Evolutionary conservation across 2,329 filamentous ascomycete species (phyloP), one percentile per base, ranked within the genome.

Genomic region (Chrysosphaeria jannelii): DNA sequence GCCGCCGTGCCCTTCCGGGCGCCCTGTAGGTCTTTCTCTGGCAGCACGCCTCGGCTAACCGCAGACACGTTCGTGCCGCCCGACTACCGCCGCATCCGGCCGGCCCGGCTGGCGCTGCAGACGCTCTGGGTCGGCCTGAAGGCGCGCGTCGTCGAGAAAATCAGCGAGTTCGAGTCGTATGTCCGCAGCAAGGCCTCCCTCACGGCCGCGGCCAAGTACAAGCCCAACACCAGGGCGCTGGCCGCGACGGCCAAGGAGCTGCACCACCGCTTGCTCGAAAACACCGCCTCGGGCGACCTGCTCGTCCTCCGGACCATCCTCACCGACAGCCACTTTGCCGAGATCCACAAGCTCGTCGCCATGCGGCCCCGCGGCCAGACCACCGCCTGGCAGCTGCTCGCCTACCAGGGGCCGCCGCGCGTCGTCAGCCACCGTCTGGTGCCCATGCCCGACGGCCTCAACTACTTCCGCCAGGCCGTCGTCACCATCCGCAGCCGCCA

Each of bases 261-360:
- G 35, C 64, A 74, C 39, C 43, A 46, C 24, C 43, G 56, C 31
- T 57, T 72, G 49, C 59, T 62, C 33, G 48, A 51, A 27, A 57
- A 57, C 4, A 53, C 69, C 23, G 66, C 67, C 5, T 41, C 42
- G 3, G 61, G 58, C 28, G 57, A 69, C 42, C 43, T 46, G 31
- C 31, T 36, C 3, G 43, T 48, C 5, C 43, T 71, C 13, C 41
- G 48, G 21, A 39, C 41, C 14, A 40, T 68, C 22, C 70, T 65
- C 44, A 41, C 27, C 6, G 19, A 51, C 12, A 48, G 51, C 13
- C 47, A 70, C 21, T 46, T 45, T 30, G 38, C 46, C 21, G 48
- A 48, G 23, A 51, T 74, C 30, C 36, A 41, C n/a, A 38, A 44
- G 6, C 50, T 54, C 26, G 50, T 74, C 31, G 51, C 52, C 14